Base-by-base conservation (phyloP, 805 yeast genomes). In the Sporopachydermia quercuum region DNA sequence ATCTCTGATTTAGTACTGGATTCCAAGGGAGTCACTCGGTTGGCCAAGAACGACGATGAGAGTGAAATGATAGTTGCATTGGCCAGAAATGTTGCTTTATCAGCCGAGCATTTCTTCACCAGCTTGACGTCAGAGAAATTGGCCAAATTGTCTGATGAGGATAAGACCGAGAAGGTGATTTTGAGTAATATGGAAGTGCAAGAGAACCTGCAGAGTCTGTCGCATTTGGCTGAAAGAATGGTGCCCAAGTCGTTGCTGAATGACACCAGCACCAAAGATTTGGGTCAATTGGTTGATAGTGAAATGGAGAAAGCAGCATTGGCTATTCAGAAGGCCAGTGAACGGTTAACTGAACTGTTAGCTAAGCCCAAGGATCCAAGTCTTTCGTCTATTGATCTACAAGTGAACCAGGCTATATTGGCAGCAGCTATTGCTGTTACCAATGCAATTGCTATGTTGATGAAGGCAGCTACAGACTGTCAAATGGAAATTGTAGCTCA, bases 371-470 rank as follows among this genome's bases (percentile, higher is more conserved):
- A 64, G 33, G 70, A 72, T 47, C 74, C 80, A 16, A 58, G 63
- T 14, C 52, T 74, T 35, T 64, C 74, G 4, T 66, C 74, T 13
- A 69, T 70, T 34, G 78, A 80, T 45, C 55, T 75, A 39, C 78
- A 78, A 50, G 73, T 84, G 36, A 83, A 81, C 54, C 83, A 77
- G 49, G 80, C 89, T 0, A 74, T 86, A 42, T 60, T 85, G 36
- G 62, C 78, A 2, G 83, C 89, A 15, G 91, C 94, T 0, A 70
- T 78, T 42, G 82, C 85, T 8, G 78, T 85, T 18, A 82, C 89
- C 1, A 73, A 77, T 43, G 84, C 94, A 1, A 78, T 85, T 39
- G 75, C 79, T 4, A 63, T 70, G 23, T 68, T 85, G 49, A 77
- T 86, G 40, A 62, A 66, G 45, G 78, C 91, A 2, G 83, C 94